Conservation (phyloP, 495 filamentous ascomycete species). For the Xanthoparmelia taractica region DNA sequence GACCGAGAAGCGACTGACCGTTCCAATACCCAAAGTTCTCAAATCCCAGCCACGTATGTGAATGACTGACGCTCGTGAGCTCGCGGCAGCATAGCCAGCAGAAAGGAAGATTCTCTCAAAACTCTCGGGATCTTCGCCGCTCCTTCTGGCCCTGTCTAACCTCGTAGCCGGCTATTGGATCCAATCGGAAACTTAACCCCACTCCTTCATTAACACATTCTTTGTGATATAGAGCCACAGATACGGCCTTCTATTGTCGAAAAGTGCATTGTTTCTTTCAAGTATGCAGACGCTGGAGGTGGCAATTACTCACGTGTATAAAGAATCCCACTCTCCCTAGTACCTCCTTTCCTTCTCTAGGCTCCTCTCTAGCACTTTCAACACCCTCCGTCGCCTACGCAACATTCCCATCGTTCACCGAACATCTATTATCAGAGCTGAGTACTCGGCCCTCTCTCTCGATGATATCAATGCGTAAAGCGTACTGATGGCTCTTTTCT, state of each 20-base stretch:
- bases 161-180: not conserved
- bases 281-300: not conserved
- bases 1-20: no score
- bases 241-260: no score
- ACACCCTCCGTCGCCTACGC: no score
- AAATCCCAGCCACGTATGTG: no score
- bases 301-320: no score
- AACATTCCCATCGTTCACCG: not conserved
- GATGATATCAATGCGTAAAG: not conserved
- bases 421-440: not conserved
- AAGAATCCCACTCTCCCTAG: no score
- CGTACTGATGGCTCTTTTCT: no score
- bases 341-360: no score
- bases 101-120: not conserved
- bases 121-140: not conserved
- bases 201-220: not conserved
- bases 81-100: not conserved
- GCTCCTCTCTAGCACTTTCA: no score
- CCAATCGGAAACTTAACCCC: not conserved
- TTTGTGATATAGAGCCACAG: not conserved
- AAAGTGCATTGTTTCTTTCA: not conserved
- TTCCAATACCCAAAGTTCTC: no score
- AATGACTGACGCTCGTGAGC: not conserved
- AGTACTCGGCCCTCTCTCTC: not conserved
- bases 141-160: not conserved